Conservation (phyloP, 257 asterid species). For the Nicotiana knightiana region DNA sequence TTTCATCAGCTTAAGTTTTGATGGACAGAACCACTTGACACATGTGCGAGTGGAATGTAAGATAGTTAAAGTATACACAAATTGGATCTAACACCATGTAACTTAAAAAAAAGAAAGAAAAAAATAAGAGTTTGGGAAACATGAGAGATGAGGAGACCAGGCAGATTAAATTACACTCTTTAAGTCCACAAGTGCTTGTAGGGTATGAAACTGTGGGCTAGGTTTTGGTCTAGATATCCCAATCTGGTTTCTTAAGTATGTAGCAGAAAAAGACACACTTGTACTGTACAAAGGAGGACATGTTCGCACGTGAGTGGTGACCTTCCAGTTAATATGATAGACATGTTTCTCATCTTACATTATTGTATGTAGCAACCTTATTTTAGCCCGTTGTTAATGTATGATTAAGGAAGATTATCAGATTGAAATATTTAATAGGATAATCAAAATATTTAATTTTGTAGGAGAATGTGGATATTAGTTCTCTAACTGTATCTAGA, state of each 20-base stretch:
- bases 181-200: conserved; percentile 9
- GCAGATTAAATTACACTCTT: conserved; percentile 25
- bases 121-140: not conserved
- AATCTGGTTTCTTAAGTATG: conserved; percentile 13
- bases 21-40: too few relatives aligned
- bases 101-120: not conserved
- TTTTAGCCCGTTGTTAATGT: not conserved
- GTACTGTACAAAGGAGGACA: conserved; percentile 27
- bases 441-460: too few relatives aligned
- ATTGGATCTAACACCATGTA: not conserved
- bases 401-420: not conserved
- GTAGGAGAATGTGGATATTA: too few relatives aligned
- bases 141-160: conserved; percentile 25
- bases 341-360: not conserved
- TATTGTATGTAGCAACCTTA: conserved; percentile 13
- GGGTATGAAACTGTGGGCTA: not conserved
- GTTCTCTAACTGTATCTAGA: too few relatives aligned
- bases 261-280: conserved; percentile 18
- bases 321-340: conserved; percentile 17
- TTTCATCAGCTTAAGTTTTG: too few relatives aligned
- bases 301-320: conserved; percentile 26
- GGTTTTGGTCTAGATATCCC: conserved; percentile 21
- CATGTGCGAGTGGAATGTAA: too few relatives aligned
- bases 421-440: too few relatives aligned
- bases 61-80: not conserved